phyloP scores from a whole-genome alignment of 1,139 yeast species.

The Saccharomyces hybrid region DNA sequence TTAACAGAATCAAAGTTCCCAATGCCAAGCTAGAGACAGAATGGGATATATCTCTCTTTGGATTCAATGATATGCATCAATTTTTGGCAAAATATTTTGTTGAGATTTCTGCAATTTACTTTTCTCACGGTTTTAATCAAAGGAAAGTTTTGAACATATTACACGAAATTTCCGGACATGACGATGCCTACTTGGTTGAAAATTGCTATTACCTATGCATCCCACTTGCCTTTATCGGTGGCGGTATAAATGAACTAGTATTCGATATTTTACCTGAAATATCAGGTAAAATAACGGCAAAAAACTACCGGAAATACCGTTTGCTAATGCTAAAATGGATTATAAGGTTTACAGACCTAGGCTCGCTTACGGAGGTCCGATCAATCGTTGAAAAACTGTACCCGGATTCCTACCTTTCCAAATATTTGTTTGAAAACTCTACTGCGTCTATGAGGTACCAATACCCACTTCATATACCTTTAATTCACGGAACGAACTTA shows the following conservation, averaged over 20 bases:
- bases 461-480: slow-evolving; percentile 12
- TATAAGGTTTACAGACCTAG: slow-evolving; percentile 39
- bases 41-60: slow-evolving; percentile 27
- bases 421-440: slow-evolving; percentile 6
- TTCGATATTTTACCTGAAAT: slow-evolving; percentile 23
- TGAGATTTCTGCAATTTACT: slow-evolving; percentile 19
- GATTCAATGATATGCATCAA: slow-evolving; percentile 10
- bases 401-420: slow-evolving; percentile 6
- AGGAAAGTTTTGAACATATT: slow-evolving; percentile 6
- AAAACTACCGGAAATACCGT: slow-evolving; percentile 27
- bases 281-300: slow-evolving; percentile 16
- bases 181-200: slow-evolving; percentile 27
- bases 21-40: slow-evolving; percentile 1
- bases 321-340: slow-evolving; percentile 31
- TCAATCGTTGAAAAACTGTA: slow-evolving; percentile 13
- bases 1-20: slow-evolving; percentile 2
- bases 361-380: slow-evolving; percentile 27
- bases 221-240: slow-evolving; percentile 41
- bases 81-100: slow-evolving; percentile 16
- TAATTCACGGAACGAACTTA: slow-evolving; percentile 10
- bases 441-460: slow-evolving; percentile 8
- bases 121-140: slow-evolving; percentile 18
- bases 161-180: slow-evolving; percentile 4
- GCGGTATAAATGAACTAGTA: slow-evolving; percentile 39
- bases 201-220: slow-evolving; percentile 36